Evolutionary conservation across 2,329 filamentous ascomycete species (phyloP).

Genomic region (Rhexocercosporidium sp.): DNA sequence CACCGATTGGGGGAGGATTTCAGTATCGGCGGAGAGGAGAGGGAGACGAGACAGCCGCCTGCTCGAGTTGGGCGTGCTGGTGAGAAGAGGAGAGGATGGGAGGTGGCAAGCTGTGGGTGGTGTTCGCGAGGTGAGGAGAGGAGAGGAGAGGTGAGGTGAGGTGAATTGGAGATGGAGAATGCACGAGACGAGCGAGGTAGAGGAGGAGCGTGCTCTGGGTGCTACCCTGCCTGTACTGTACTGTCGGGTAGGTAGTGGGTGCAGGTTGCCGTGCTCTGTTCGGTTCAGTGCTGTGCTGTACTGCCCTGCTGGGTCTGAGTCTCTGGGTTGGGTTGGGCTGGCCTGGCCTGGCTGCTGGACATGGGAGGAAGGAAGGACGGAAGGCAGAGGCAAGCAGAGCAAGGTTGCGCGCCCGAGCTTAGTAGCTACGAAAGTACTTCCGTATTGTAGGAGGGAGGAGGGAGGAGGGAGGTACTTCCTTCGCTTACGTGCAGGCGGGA

Average conservation of each 20-base stretch:
- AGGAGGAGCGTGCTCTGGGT: not conserved
- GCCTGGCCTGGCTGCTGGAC: no score
- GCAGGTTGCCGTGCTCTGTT: no score
- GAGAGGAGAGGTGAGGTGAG: no score
- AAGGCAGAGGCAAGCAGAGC: not conserved
- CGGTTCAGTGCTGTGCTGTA: not conserved
- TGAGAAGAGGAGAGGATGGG: not conserved
- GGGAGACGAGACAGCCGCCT: not conserved
- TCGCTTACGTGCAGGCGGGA: no score
- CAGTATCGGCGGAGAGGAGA: not conserved
- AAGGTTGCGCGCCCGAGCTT: not conserved
- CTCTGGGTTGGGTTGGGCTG: no score
- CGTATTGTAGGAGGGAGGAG: no score
- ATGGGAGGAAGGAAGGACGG: no score
- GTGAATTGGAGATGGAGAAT: conserved; percentile 13
- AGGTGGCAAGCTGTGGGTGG: not conserved
- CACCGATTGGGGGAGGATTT: not conserved
- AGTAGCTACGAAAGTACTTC: no score
- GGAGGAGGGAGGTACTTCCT: no score
- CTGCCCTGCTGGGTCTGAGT: not conserved
- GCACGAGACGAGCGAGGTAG: not conserved
- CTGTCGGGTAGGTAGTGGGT: not conserved
- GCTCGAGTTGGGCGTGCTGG: not conserved
- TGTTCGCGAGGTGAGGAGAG: conserved; percentile 9
- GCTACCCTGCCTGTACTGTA: no score